Percentiles rank a stretch among this genome's conserved stretches.
phyloP scores from a whole-genome alignment of 2,329 filamentous ascomycete species.

The Sporothrix luriei region DNA sequence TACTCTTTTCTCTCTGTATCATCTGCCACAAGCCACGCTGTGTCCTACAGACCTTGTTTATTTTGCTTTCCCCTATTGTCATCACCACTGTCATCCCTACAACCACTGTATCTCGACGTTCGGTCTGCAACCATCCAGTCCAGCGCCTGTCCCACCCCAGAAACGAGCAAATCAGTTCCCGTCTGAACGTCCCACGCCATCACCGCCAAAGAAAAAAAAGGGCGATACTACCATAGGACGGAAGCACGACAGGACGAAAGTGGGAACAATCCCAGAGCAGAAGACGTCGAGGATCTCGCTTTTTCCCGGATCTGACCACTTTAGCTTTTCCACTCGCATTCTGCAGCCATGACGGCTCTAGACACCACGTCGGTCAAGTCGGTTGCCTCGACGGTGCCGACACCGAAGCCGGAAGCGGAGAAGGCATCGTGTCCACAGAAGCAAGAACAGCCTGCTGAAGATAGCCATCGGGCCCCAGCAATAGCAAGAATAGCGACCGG shows the following conservation, averaged over 20 bases:
- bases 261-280: background rate
- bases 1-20: too few species aligned
- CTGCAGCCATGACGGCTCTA: slow-evolving; percentile 5
- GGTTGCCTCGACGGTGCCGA: background rate
- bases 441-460: background rate
- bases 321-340: background rate
- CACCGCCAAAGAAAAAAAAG: background rate
- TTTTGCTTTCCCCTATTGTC: background rate
- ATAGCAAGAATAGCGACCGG: too few species aligned
- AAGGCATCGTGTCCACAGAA: background rate
- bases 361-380: background rate
- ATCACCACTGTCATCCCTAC: background rate
- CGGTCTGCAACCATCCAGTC: background rate
- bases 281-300: background rate
- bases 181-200: background rate
- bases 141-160: background rate
- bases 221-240: background rate
- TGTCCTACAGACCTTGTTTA: background rate
- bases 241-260: background rate
- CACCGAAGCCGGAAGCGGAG: background rate
- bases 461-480: background rate
- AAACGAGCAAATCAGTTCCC: background rate
- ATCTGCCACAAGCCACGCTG: background rate
- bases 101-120: background rate
- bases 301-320: background rate